These are phyloP conservation scores for Saccharomycopsis fibuligera DNA, from an alignment of 805 yeast genomes.

Conservation along the genomic window DNA sequence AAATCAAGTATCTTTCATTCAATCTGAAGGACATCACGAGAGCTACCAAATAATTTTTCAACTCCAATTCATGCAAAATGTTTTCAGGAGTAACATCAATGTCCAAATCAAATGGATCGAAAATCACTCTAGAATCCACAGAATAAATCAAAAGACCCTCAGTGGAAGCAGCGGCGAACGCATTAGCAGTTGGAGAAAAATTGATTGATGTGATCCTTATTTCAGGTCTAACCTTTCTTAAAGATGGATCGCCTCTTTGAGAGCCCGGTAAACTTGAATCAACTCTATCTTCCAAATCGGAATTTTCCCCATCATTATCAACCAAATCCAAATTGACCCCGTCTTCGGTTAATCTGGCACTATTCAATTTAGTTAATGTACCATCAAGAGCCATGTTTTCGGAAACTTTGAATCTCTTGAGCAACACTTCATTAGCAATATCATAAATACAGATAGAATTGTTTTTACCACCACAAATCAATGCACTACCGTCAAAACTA, in stretches of 20 bases:
- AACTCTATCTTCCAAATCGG: conserved; percentile 76
- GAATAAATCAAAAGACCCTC: conserved; percentile 85
- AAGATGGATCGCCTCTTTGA: conserved; percentile 66
- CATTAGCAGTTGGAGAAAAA: conserved; percentile 84
- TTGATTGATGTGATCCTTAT: conserved; percentile 71
- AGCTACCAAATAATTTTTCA: conserved; percentile 60
- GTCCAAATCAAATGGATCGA: conserved; percentile 94
- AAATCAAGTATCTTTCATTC: conserved; percentile 71
- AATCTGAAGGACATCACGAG: conserved; percentile 90
- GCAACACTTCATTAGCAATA: conserved; percentile 76
- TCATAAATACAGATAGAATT: conserved; percentile 90
- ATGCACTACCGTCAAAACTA: conserved; percentile 81
- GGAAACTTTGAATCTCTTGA: conserved; percentile 78
- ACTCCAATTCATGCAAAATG: conserved; percentile 52
- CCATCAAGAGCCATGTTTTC: conserved; percentile 89
- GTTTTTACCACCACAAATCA: conserved; percentile 91
- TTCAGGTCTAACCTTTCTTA: conserved; percentile 70
- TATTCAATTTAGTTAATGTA: conserved; percentile 70
- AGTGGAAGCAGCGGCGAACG: conserved; percentile 93
- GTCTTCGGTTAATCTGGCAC: conserved; percentile 78
- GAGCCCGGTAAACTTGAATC: conserved; percentile 85
- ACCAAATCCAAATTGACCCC: conserved; percentile 62
- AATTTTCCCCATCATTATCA: conserved; percentile 79
- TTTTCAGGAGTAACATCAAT: conserved; percentile 84
- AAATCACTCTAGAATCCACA: conserved; percentile 63